Evolutionary conservation across 2,329 filamentous ascomycete genomes (phyloP), one percentile per base, ranked within the genome.

Genomic region (Xylariales sp.): DNA sequence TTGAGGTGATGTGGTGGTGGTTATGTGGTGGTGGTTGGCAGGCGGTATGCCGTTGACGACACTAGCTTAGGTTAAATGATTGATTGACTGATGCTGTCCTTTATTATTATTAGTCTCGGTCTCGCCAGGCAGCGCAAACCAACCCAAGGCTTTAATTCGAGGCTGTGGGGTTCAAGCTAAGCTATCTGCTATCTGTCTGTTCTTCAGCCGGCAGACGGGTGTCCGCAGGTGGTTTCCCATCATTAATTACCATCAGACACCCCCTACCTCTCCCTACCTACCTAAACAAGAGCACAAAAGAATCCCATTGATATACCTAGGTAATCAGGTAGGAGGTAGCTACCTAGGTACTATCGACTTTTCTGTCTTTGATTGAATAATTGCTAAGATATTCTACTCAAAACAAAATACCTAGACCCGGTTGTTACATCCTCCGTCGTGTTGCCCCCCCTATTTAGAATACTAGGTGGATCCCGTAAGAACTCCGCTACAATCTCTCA

Each of bases 71-170:
- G 49, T 55, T 43, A 50, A 55, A 18, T 34, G 50, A 69, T 43
- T 41, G 39, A 41, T 41, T 14, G 59, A 64, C 63, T 46, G 63
- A 69, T 69, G 69, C 66, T 70, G 69, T 71, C 69, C 69, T 71
- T 67, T 71, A 65, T 52, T 61, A 65, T 52, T 61, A 57, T 55
- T 48, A 56, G 39, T 46, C 45, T 36, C 30, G 56, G 39, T 18
- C 46, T 62, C 48, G 62, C 54, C 54, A 62, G 52, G 54, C 64
- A 66, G 63, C 52, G 59, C 46, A 62, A 46, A 66, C 71, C 65
- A 72, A 23, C 23, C 23, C 23, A 23, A 23, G 62, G 55, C 48
- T 70, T 68, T 64, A 60, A 65, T 62, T 69, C 70, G 48, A 64
- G 58, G 49, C 67, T 72, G 73, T 71, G 69, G 67, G 67, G 66